Evolutionary conservation across 805 yeast genomes (phyloP).

Genomic region (Nadsonia fulvescens): DNA sequence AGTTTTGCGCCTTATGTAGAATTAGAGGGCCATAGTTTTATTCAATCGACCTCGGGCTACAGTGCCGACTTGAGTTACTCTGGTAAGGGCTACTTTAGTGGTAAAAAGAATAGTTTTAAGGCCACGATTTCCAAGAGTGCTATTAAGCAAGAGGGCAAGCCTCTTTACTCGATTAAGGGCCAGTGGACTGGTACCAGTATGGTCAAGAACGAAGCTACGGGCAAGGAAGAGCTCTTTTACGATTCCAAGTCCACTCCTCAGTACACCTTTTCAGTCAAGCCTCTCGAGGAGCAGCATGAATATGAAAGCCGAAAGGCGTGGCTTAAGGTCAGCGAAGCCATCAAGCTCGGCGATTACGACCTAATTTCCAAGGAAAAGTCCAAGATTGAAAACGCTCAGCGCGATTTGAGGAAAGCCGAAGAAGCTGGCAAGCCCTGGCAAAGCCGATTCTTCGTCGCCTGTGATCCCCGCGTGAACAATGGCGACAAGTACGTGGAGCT

Average conservation of each 20-base stretch:
- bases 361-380: constrained; percentile 60
- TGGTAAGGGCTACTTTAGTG: constrained; percentile 90
- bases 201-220: constrained; percentile 39
- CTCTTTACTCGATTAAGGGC: constrained; percentile 66
- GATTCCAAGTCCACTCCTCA: constrained; percentile 16
- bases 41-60: constrained; percentile 70
- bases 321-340: constrained; percentile 78
- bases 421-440: constrained; percentile 53
- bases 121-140: constrained; percentile 55
- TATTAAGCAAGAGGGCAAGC: constrained; percentile 30
- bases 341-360: constrained; percentile 56
- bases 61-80: constrained; percentile 55
- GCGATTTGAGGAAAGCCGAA: constrained; percentile 65
- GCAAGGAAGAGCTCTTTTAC: constrained; percentile 17
- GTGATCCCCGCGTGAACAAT: neutral
- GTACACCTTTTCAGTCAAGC: constrained; percentile 46
- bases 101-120: constrained; percentile 85
- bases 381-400: constrained; percentile 64
- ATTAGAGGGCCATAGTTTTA: constrained; percentile 72
- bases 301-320: constrained; percentile 84
- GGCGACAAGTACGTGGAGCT: too few relatives aligned
- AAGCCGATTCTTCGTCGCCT: constrained; percentile 59
- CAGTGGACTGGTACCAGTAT: constrained; percentile 69
- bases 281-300: constrained; percentile 59
- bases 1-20: constrained; percentile 90